Percentiles rank a stretch among this genome's conserved stretches.
These are phyloP conservation scores for Amphirosellinia nigrospora DNA, from an alignment of 495 filamentous ascomycete species.

Conservation along the genomic window DNA sequence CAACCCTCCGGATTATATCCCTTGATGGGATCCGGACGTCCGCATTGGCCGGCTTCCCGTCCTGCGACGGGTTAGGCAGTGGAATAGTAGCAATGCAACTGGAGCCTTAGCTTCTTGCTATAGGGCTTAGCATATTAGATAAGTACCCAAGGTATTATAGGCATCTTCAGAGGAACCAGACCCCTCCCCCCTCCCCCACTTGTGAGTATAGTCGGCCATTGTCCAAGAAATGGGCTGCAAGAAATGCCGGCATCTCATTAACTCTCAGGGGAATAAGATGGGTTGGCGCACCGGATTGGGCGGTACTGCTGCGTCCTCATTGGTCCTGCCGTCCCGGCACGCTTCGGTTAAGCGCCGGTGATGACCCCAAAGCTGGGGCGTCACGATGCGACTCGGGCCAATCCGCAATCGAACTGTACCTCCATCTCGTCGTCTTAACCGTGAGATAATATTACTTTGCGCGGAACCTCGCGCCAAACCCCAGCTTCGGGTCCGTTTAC, in stretches of 20 bases:
- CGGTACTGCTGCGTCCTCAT: constrained; percentile 4
- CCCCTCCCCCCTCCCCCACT: too few species aligned
- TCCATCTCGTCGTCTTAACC: background rate
- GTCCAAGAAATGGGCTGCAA: constrained; percentile 6
- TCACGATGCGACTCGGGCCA: constrained; percentile 7
- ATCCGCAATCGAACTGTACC: constrained; percentile 13
- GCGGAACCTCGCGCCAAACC: constrained; percentile 13
- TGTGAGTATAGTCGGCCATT: background rate
- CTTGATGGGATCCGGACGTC: background rate
- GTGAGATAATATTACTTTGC: background rate
- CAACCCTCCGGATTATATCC: background rate
- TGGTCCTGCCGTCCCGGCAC: background rate
- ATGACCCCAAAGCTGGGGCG: constrained; percentile 5
- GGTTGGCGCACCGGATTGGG: background rate
- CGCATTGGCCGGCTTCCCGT: background rate
- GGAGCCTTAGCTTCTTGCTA: background rate
- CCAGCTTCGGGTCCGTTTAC: constrained; percentile 15
- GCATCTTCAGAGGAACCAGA: background rate
- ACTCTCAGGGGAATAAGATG: background rate
- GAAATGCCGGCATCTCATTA: constrained; percentile 14
- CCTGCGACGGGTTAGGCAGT: too few species aligned
- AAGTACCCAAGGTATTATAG: background rate
- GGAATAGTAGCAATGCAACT: background rate
- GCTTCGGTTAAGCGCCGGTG: constrained; percentile 24
- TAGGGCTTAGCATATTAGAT: background rate